These are phyloP conservation scores for Monosporascus sp. DNA, from an alignment of 2,329 filamentous ascomycete genomes.

Conservation along the genomic window DNA sequence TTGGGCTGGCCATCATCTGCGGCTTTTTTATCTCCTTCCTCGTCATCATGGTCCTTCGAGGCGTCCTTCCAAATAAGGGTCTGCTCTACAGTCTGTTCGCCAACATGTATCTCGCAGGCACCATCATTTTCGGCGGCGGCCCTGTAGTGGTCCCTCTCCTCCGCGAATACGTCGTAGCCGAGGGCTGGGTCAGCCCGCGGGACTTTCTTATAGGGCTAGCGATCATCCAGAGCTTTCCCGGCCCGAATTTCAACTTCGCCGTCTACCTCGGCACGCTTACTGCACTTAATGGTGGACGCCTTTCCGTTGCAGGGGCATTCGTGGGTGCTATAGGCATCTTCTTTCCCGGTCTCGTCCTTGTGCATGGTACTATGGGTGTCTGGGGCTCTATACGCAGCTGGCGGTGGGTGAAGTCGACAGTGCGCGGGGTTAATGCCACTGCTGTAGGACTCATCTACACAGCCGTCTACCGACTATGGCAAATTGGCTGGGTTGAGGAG, in stretches of 20 bases:
- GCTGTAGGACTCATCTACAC: conserved; percentile 60
- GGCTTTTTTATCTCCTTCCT: conserved; percentile 53
- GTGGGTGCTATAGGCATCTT: conserved; percentile 51
- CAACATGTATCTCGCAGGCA: conserved; percentile 70
- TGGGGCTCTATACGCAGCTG: conserved; percentile 45
- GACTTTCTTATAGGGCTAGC: conserved; percentile 71
- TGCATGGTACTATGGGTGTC: conserved; percentile 47
- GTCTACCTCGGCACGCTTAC: conserved; percentile 51
- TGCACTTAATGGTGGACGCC: conserved; percentile 31
- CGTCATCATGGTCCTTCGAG: conserved; percentile 46
- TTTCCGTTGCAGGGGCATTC: conserved; percentile 40
- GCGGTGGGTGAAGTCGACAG: conserved; percentile 39
- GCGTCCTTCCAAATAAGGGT: conserved; percentile 32
- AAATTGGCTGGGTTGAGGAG: conserved; percentile 53
- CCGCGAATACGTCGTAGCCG: conserved; percentile 56
- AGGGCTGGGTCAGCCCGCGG: conserved; percentile 63
- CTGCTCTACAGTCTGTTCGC: conserved; percentile 58
- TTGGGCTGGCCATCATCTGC: conserved; percentile 35
- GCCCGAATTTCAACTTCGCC: conserved; percentile 49
- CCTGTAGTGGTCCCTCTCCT: conserved; percentile 61
- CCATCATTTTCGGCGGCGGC: conserved; percentile 60
- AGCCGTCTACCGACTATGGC: conserved; percentile 58
- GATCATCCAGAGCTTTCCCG: conserved; percentile 64
- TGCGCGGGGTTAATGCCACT: conserved; percentile 53
- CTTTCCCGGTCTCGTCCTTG: conserved; percentile 40